Evolutionary conservation across 2,329 filamentous ascomycete species (phyloP).

Genomic region (Penicillium oxalicum): DNA sequence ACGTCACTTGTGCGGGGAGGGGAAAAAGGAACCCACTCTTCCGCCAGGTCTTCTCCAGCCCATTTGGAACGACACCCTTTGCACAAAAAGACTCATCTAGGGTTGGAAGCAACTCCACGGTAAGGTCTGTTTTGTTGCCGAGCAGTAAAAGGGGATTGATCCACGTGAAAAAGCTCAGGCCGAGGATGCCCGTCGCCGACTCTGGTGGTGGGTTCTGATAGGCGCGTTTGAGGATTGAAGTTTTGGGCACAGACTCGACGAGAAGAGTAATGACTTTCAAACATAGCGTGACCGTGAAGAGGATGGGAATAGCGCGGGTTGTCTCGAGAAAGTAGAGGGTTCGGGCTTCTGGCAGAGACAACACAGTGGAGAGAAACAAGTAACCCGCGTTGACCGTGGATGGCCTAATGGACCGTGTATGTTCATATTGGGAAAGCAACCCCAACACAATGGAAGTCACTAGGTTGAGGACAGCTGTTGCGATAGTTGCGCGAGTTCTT

Average conservation of each 20-base stretch:
- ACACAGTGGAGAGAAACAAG: slow-evolving; percentile 1
- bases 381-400: slow-evolving; percentile 1
- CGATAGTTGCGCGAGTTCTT: slow-evolving; percentile 1
- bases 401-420: not conserved
- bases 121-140: slow-evolving; percentile 1
- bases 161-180: slow-evolving; percentile 2
- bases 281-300: slow-evolving; percentile 1
- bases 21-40: not conserved
- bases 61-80: not conserved
- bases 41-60: not conserved
- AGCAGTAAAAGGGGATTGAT: slow-evolving; percentile 2
- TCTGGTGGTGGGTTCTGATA: slow-evolving; percentile 3
- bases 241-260: slow-evolving; percentile 1
- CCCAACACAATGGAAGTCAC: not conserved
- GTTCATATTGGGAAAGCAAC: slow-evolving; percentile 3
- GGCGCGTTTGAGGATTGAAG: slow-evolving; percentile 1
- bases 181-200: not conserved
- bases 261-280: not conserved
- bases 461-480: not conserved
- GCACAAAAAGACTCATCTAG: not conserved
- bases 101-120: not conserved
- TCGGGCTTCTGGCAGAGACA: slow-evolving; percentile 1
- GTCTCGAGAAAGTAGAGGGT: slow-evolving; percentile 1
- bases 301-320: slow-evolving; percentile 1
- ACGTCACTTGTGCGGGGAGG: no score